phyloP scores from a whole-genome alignment of 495 filamentous ascomycete species.

The Penicillium egyptiacum region DNA sequence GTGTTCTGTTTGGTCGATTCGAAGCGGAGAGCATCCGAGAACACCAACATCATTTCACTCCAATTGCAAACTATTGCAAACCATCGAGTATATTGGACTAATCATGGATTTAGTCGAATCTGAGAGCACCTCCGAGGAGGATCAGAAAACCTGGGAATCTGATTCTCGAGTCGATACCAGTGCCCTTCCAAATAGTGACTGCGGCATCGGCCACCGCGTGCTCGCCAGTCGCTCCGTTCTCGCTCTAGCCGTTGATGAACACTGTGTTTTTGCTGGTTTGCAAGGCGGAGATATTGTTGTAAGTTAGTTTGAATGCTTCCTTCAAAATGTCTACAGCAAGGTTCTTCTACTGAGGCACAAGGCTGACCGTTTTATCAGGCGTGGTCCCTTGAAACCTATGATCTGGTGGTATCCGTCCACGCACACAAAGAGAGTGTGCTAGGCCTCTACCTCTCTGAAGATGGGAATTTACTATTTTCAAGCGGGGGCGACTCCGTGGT shows the following conservation, averaged over 20 bases:
- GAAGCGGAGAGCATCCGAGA: constrained; percentile 3
- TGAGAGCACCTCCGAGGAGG: constrained; percentile 42
- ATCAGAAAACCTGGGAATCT: constrained; percentile 43
- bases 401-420: constrained; percentile 70
- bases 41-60: constrained; percentile 6
- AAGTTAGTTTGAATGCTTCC: constrained; percentile 19
- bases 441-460: constrained; percentile 73
- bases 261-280: constrained; percentile 70
- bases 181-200: constrained; percentile 30
- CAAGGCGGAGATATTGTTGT: constrained; percentile 89
- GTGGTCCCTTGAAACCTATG: constrained; percentile 85
- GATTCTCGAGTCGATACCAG: constrained; percentile 26
- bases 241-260: constrained; percentile 47
- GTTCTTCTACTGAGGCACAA: not conserved
- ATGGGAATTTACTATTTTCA: constrained; percentile 79
- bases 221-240: constrained; percentile 48
- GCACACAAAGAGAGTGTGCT: constrained; percentile 91
- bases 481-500: constrained; percentile 92
- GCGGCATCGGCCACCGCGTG: constrained; percentile 49
- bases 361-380: constrained; percentile 46
- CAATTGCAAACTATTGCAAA: not conserved
- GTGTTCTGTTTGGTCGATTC: constrained; percentile 8
- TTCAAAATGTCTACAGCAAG: not conserved
- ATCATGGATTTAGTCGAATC: constrained; percentile 44
- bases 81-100: not conserved